phyloP scores from a whole-genome alignment of 208 protist genomes.

The Trichomonas gallinae region DNA sequence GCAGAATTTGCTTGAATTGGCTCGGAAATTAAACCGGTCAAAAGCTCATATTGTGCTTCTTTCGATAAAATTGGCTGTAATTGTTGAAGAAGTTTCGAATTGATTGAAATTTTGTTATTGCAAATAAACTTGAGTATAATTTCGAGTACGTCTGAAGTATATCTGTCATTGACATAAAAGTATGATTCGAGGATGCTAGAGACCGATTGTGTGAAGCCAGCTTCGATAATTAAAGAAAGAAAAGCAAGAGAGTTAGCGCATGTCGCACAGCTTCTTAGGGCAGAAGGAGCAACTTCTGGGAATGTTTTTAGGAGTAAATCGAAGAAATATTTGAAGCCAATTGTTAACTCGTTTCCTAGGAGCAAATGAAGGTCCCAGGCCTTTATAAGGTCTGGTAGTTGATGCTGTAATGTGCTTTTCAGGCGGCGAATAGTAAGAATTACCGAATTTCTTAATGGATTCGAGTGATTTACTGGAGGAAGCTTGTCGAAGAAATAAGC shows the following conservation, averaged over 20 bases:
- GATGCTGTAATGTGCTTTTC: background rate
- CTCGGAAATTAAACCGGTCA: no score
- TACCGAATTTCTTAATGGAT: background rate
- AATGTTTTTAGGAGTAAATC: background rate
- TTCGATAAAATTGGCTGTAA: background rate
- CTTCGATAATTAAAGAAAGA: background rate
- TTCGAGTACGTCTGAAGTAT: background rate
- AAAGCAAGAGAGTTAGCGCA: background rate
- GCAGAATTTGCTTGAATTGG: no score
- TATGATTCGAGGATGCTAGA: background rate
- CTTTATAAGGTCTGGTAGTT: background rate
- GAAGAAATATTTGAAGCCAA: background rate
- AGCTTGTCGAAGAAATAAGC: background rate
- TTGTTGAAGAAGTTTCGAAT: background rate
- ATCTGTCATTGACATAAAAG: background rate
- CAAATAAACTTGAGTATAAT: background rate
- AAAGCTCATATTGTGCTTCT: background rate
- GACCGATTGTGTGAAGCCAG: background rate
- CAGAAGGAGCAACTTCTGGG: background rate
- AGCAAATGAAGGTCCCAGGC: background rate
- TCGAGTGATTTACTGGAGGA: background rate
- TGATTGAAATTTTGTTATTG: background rate
- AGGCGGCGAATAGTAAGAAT: background rate
- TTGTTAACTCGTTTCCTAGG: background rate
- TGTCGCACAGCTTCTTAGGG: background rate